Evolutionary conservation across 116 monocot genomes (phyloP).

Genomic region (Cymodocea nodosa): DNA sequence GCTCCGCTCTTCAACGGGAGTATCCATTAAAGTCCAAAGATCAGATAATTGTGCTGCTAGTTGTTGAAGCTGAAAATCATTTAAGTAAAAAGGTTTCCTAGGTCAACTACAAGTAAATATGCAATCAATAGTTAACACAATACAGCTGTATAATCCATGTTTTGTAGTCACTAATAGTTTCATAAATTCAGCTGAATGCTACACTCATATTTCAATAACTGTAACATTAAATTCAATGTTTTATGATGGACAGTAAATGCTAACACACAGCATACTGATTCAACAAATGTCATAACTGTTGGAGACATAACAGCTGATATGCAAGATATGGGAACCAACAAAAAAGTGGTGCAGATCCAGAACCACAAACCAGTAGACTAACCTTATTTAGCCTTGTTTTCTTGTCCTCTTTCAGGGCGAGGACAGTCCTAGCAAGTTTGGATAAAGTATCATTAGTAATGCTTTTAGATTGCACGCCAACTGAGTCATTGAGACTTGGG

Average conservation of each 20-base stretch:
- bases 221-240: no score
- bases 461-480: slow-evolving; percentile 75
- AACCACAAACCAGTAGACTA: slow-evolving; percentile 2
- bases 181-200: no score
- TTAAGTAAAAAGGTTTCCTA: not conserved
- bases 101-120: not conserved
- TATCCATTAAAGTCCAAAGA: slow-evolving; percentile 97
- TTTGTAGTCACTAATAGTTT: not conserved
- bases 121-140: not conserved
- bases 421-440: slow-evolving; percentile 56
- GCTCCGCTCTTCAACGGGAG: slow-evolving; percentile 53
- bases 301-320: no score
- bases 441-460: slow-evolving; percentile 75
- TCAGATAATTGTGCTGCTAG: slow-evolving; percentile 59
- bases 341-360: not conserved
- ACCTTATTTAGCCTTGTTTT: slow-evolving; percentile 70
- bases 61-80: slow-evolving; percentile 63
- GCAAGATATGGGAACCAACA: no score
- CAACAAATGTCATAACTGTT: no score
- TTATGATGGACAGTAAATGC: no score
- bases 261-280: no score
- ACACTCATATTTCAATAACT: no score
- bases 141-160: not conserved
- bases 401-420: slow-evolving; percentile 63
- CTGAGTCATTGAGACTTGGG: slow-evolving; percentile 68